Base-by-base conservation (phyloP, 2,329 filamentous ascomycete species). In the Lachnellula occidentalis region DNA sequence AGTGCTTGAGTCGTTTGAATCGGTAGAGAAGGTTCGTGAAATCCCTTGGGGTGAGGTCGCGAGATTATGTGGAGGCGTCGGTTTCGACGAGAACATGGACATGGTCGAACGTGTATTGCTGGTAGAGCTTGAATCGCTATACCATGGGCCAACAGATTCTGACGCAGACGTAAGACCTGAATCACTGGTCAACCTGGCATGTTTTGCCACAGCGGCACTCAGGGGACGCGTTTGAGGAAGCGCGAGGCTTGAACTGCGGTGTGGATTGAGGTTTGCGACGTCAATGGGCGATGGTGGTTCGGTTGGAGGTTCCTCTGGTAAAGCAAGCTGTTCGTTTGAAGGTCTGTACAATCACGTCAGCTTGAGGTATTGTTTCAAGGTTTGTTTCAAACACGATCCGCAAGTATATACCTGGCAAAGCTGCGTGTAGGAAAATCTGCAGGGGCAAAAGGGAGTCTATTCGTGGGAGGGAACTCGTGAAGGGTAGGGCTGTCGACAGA, bases 401-500 rank as follows among this genome's bases (percentile, higher is more conserved):
- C 24, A 34, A 34, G 39, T 31, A 54, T 48, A 37, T 63, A 63
- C 61, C 37, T 57, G 34, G 48, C 50, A 12, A 37, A 17, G 15
- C 19, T 27, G 51, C 22, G 45, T 24, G 34, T 14, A 17, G 39
- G 39, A 37, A 51, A 53, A 19, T 45, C 39, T 41, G 53, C 49
- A 31, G 52, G 54, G n/a, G 48, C 17, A 43, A 50, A 55, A 17
- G 58, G 60, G 24, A 53, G 42, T 45, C 21, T 60, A 58, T 49
- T 53, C 15, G 58, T 59, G 4, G 61, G 57, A 50, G 77, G 76
- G 63, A 81, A 82, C 64, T 82, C 79, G 76, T 85, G 84, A 48
- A 85, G 70, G 34, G 80, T 83, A 57, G 81, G 81, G 66, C 81
- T 84, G 67, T 85, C 81, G 52, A 82, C 67, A 14, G 80, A 78